Base-by-base conservation (phyloP, 495 filamentous ascomycete species). In the Wilcoxina mikolae region DNA sequence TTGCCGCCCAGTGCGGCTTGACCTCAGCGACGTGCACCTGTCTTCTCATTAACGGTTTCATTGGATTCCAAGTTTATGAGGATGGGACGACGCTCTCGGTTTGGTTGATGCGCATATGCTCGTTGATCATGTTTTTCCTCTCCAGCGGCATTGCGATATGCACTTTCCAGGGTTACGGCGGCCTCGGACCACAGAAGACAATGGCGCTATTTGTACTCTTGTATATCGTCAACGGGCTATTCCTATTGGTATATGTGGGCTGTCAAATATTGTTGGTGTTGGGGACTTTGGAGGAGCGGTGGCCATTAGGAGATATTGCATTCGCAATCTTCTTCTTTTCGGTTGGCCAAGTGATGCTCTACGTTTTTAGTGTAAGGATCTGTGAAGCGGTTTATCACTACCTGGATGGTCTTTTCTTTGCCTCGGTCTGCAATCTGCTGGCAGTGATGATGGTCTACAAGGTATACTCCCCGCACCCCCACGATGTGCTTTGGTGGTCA, bases 381-480 rank as follows among this genome's bases (percentile, higher is more conserved):
- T 99, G 91, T 73, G 74, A 83, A 29, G 76, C 76, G 24, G 83
- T 86, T 39, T 84, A 87, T 67, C 91, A 99, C 67, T 99, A 95
- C 60, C 66, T 99, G 45, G 91, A 99, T 65, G 91, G 90, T 0
- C 71, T 96, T 31, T 94, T 99, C 70, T 91, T 99, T 65, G 84
- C 88, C 12, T 94, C 89, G 0, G 82, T 89, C 58, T 90, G 85
- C 71, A 96, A 99, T 65, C 71, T 99, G 28, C 74, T 96, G 9
- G 90, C 81, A 1, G 90, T 96, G 49, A 99, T 99, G 91, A 99
- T 99, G 91, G 82, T 96, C 10, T 99, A 99, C 76, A 99, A 99
- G 82, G 87, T 87, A 73, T 52, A 73, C 67, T 42, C 23, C 52
- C 25, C 52, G 51, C 54, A 46, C 54, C 61, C 51, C 50, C 28